These are phyloP conservation scores for Phaseolus lunatus DNA, from an alignment of 306 rosid species.

Conservation along the genomic window DNA sequence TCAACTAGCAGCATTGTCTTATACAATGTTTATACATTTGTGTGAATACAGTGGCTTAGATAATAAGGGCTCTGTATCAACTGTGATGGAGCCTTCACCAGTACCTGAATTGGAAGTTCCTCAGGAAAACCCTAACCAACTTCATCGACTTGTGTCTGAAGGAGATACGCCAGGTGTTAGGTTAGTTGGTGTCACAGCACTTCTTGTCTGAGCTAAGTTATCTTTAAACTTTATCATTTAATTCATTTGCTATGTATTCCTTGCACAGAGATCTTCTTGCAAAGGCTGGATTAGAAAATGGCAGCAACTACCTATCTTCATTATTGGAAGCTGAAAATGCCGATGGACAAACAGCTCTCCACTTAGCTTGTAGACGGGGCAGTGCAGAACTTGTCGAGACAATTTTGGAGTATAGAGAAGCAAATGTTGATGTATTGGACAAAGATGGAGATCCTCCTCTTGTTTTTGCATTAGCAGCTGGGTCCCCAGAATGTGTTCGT, in stretches of 20 bases:
- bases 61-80: conserved; percentile 67
- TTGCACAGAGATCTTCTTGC: conserved; percentile 78
- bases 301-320: conserved; percentile 60
- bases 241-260: conserved; percentile 43
- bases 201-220: conserved; percentile 40
- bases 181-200: conserved; percentile 55
- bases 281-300: conserved; percentile 72
- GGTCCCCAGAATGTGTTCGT: conserved; percentile 90
- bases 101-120: conserved; percentile 64
- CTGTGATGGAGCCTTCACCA: conserved; percentile 67
- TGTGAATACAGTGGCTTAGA: conserved; percentile 68
- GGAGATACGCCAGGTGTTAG: conserved; percentile 87
- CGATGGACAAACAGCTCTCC: conserved; percentile 98
- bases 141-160: conserved; percentile 87
- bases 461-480: conserved; percentile 97
- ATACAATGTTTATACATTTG: conserved; percentile 38
- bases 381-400: conserved; percentile 88
- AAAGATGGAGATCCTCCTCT: conserved; percentile 99
- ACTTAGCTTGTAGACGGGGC: conserved; percentile 96
- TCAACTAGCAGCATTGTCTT: conserved; percentile 28
- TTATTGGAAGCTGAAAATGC: conserved; percentile 87
- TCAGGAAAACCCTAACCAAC: conserved; percentile 64
- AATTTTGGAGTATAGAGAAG: conserved; percentile 80
- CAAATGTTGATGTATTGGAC: conserved; percentile 90
- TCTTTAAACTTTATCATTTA: conserved; percentile 24